These are phyloP conservation scores for Acidomyces sp. DNA, from an alignment of 495 filamentous ascomycete species.

Conservation along the genomic window DNA sequence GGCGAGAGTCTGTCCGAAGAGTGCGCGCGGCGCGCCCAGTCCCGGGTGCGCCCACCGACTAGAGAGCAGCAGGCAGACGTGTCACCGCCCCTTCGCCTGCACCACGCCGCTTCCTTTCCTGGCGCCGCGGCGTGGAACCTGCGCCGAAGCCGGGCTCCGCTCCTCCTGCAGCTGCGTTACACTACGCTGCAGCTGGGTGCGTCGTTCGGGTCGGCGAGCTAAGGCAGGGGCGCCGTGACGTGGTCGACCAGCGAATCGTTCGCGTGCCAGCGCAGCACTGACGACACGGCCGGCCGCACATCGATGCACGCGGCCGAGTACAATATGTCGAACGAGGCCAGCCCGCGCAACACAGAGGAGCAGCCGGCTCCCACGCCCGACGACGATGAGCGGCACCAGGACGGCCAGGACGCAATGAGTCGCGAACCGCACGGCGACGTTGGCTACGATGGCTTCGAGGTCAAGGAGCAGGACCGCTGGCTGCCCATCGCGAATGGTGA, in stretches of 20 bases:
- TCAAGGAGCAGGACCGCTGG: slow-evolving; percentile 99
- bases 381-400: slow-evolving; percentile 40
- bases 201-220: slow-evolving; percentile 11
- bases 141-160: slow-evolving; percentile 5
- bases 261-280: slow-evolving; percentile 25
- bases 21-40: slow-evolving; percentile 3
- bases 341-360: slow-evolving; percentile 66
- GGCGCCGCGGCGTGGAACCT: slow-evolving; percentile 2
- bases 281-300: slow-evolving; percentile 12
- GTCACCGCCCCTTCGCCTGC: neutral
- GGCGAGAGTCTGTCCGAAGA: too few relatives aligned
- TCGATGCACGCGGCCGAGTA: slow-evolving; percentile 75
- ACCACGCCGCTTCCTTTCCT: neutral
- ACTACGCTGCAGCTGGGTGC: slow-evolving; percentile 17
- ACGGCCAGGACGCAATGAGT: slow-evolving; percentile 41
- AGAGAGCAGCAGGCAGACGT: too few relatives aligned
- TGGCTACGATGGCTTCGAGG: slow-evolving; percentile 92
- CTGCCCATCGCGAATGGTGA: slow-evolving; percentile 99
- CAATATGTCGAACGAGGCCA: slow-evolving; percentile 18
- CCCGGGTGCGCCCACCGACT: too few relatives aligned
- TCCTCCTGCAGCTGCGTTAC: slow-evolving; percentile 13
- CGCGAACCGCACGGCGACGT: slow-evolving; percentile 49
- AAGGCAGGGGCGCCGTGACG: slow-evolving; percentile 18
- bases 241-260: slow-evolving; percentile 30
- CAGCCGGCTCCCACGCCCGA: slow-evolving; percentile 86